Base-by-base conservation (phyloP, 495 filamentous ascomycete species). In the Apodospora peruviana region DNA sequence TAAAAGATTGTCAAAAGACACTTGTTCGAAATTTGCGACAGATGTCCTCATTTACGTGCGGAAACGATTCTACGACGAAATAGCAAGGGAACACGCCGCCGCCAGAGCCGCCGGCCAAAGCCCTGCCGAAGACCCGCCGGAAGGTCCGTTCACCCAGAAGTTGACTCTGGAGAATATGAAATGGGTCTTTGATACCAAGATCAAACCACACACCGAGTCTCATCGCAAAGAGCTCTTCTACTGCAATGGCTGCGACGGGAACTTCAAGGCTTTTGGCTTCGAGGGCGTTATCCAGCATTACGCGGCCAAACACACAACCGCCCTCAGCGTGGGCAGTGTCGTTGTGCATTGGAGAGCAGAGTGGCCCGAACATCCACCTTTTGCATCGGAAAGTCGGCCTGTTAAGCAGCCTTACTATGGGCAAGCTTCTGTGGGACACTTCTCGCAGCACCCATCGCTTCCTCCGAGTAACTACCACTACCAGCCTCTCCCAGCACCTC, bases 81-180 rank as follows among this genome's bases (percentile, higher is more conserved):
- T 82, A 20, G 68, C 74, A 16, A 69, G 77, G 32, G 73, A 77
- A 45, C 70, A 74, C 55, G 64, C 58, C 17, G 64, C 65, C 20
- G 61, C 71, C 39, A 60, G 56, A n/a, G 68, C 69, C 34, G 62
- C 72, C n/a, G 71, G 73, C 20, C 58, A 63, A 46, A 50, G 62
- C 24, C 60, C 68, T 5, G 50, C 63, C 24, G 24, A 45, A 18
- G 79, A 79, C 52, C 69, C 74, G 21, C 70, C 73, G 7, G 69
- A 79, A 51, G 77, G 75, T 2, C 72, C 80, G 0, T 78, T 70
- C 22, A 78, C 70, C 2, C 70, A 72, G 52, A 81, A 75, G 54
- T 62, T 90, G 39, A 84, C 83, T 1, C 70, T 91, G 49, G 87
- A 90, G 57, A 88, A 88, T 59, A 89, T 91, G 86, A 90, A 86